A percentile compares a stretch with the other conserved stretches of the same genome.
Evolutionary conservation across 2,329 filamentous ascomycete species (phyloP).

Genomic region (Alternaria ventricosa): DNA sequence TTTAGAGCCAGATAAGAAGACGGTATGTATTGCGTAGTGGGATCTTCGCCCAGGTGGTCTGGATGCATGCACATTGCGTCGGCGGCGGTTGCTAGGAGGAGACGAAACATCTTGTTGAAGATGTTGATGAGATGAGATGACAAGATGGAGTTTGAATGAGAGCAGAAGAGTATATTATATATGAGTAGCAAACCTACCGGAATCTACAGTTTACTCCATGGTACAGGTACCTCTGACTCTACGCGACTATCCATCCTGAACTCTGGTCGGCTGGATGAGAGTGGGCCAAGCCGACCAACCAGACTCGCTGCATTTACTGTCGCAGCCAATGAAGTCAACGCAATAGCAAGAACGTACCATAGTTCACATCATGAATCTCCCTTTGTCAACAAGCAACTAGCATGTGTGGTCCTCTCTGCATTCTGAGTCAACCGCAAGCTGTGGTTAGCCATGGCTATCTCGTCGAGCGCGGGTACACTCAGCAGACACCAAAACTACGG

Average conservation of each 20-base stretch:
- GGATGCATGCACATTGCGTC: not conserved
- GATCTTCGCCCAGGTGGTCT: not conserved
- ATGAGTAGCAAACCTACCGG: not conserved
- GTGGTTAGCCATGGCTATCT: not conserved
- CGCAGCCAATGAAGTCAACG: no score
- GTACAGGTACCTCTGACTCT: not conserved
- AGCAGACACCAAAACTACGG: fast-evolving
- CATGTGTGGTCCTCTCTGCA: not conserved
- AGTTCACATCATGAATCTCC: not conserved
- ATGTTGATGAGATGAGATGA: not conserved
- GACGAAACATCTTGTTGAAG: not conserved
- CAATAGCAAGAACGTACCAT: not conserved
- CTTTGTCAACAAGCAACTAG: not conserved
- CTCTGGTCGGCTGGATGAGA: not conserved
- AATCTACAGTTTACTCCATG: not conserved
- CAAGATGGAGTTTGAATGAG: not conserved
- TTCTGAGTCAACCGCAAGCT: not conserved
- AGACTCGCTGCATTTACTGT: not conserved
- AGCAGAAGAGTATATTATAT: not conserved
- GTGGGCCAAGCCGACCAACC: not conserved
- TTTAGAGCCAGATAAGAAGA: not conserved
- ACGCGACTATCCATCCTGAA: not conserved
- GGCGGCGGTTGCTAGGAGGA: not conserved
- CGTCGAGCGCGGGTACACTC: not conserved
- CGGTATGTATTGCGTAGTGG: not conserved